Conservation (phyloP, 1,284 basidiomycete genomes). For the Sphagnurus paluster region DNA sequence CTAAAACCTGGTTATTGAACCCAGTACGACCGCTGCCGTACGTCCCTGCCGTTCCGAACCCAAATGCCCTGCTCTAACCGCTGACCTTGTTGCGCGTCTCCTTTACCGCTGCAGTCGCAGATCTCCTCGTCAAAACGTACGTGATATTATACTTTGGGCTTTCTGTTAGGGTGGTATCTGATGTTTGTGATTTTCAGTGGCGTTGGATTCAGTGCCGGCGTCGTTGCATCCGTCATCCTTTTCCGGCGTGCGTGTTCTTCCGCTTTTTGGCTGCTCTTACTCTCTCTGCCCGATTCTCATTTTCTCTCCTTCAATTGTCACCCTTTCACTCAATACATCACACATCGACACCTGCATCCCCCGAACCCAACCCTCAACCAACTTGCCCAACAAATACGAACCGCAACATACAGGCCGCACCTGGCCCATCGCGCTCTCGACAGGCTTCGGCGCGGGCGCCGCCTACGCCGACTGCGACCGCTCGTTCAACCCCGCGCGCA, state of each 20-base stretch:
- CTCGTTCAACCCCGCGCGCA: conserved; percentile 91
- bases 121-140: conserved; percentile 78
- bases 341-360: too few relatives aligned
- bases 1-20: conserved; percentile 2
- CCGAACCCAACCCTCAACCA: conserved; percentile 3
- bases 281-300: too few relatives aligned
- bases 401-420: conserved; percentile 78
- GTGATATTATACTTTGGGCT: conserved; percentile 27
- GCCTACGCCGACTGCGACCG: conserved; percentile 97
- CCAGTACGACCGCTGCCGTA: conserved; percentile 92
- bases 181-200: conserved; percentile 79
- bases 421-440: conserved; percentile 93
- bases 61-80: conserved; percentile 17
- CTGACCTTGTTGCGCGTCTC: too few relatives aligned
- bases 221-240: conserved; percentile 91
- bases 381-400: conserved; percentile 10
- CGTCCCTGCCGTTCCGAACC: conserved; percentile 36
- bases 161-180: too few relatives aligned
- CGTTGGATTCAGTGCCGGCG: conserved; percentile 92
- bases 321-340: too few relatives aligned
- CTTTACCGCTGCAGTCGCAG: conserved; percentile 62
- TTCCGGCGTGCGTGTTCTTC: conserved; percentile 87
- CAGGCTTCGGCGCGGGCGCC: conserved; percentile 87
- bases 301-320: too few relatives aligned
- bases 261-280: too few relatives aligned